phyloP scores from a whole-genome alignment of 345 rosid species.

The Turnera subulata region DNA sequence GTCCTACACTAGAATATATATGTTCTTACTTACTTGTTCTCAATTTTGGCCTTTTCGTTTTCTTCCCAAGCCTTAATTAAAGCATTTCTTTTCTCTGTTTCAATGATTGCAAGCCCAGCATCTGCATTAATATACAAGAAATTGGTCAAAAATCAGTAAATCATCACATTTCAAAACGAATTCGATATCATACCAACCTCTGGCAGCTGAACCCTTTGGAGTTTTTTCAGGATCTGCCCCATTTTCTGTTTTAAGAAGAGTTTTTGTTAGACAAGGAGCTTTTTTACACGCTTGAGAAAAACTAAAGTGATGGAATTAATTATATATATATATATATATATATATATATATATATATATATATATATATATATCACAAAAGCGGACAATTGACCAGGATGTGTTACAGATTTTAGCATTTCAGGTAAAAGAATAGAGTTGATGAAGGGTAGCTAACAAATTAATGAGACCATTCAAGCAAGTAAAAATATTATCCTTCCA shows the following conservation, averaged over 20 bases:
- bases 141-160: too few relatives aligned
- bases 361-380: too few relatives aligned
- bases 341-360: too few relatives aligned
- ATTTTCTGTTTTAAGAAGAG: constrained; percentile 20
- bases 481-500: not conserved
- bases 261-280: too few relatives aligned
- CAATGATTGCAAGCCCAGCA: constrained; percentile 41
- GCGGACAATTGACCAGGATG: too few relatives aligned
- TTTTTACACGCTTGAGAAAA: too few relatives aligned
- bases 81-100: constrained; percentile 56
- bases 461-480: too few relatives aligned
- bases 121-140: constrained; percentile 25
- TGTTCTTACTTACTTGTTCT: constrained; percentile 53
- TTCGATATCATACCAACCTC: constrained; percentile 17
- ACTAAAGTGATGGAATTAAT: too few relatives aligned
- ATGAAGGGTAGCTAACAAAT: too few relatives aligned
- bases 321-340: too few relatives aligned
- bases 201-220: constrained; percentile 18
- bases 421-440: too few relatives aligned
- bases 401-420: too few relatives aligned
- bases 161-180: not conserved
- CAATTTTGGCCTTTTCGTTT: constrained; percentile 73
- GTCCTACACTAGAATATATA: not conserved
- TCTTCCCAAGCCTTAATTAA: constrained; percentile 81
- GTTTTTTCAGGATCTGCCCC: constrained; percentile 9